phyloP scores from a whole-genome alignment of 2,329 filamentous ascomycete species.

The Aspergillus quadrilineatus region DNA sequence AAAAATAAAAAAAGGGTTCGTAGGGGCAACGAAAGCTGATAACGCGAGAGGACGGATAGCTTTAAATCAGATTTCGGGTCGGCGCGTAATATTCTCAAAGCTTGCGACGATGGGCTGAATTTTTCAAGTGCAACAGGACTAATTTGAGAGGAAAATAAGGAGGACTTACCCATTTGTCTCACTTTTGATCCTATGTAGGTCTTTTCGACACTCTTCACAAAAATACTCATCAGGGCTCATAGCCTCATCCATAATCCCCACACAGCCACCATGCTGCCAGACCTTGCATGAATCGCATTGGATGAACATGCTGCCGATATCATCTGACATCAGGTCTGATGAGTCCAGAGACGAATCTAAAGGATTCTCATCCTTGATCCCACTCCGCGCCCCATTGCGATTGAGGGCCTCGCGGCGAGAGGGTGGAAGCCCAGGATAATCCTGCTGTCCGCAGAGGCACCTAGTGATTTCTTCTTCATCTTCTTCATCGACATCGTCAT shows the following conservation, averaged over 20 bases:
- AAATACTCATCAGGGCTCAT: conserved; percentile 96
- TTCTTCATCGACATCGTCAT: conserved; percentile 66
- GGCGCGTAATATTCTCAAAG: conserved; percentile 1
- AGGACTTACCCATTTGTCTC: conserved; percentile 78
- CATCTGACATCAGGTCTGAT: conserved; percentile 68
- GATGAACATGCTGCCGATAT: conserved; percentile 91
- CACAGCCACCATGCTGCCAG: conserved; percentile 97
- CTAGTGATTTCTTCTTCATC: conserved; percentile 89
- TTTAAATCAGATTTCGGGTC: not conserved
- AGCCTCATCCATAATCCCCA: conserved; percentile 92
- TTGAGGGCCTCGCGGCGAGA: conserved; percentile 58
- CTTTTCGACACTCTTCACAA: conserved; percentile 90
- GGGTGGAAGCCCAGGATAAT: conserved; percentile 78
- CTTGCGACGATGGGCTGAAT: not conserved
- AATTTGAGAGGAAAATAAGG: not conserved
- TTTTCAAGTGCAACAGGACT: not conserved
- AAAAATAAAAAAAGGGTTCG: not conserved
- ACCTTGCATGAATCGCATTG: conserved; percentile 98
- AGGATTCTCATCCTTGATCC: conserved; percentile 57
- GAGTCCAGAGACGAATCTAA: conserved; percentile 59
- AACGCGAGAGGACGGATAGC: not conserved
- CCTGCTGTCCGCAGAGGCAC: conserved; percentile 90
- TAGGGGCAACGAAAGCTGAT: not conserved
- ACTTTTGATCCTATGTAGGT: conserved; percentile 79
- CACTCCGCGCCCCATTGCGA: conserved; percentile 54